These are phyloP conservation scores for Pelomyxa schiedti DNA, from an alignment of 78 protist species.

Conservation along the genomic window DNA sequence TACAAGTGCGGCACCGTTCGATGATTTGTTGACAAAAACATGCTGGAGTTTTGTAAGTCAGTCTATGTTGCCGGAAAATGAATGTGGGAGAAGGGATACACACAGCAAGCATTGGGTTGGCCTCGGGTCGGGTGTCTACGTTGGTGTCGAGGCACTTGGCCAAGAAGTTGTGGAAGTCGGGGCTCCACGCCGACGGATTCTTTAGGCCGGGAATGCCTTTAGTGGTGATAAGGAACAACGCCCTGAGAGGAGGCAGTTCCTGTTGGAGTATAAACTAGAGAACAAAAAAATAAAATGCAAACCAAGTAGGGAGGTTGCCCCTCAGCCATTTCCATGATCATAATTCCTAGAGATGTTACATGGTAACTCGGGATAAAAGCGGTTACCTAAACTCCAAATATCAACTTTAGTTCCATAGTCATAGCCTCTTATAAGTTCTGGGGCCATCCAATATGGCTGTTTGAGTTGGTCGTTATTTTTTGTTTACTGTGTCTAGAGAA, in stretches of 20 bases:
- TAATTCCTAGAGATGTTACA: slow-evolving; percentile 52
- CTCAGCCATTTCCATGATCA: slow-evolving; percentile 33
- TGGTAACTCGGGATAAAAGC: too few relatives aligned
- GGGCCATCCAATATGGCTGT: slow-evolving; percentile 95
- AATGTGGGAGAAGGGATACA: neutral
- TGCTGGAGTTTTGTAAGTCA: slow-evolving; percentile 4
- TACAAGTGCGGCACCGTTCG: slow-evolving; percentile 24
- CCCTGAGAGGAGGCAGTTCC: slow-evolving; percentile 79
- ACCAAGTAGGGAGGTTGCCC: slow-evolving; percentile 49
- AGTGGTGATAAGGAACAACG: slow-evolving; percentile 81
- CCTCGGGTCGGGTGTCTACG: slow-evolving; percentile 40
- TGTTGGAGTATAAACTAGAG: too few relatives aligned
- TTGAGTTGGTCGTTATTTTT: too few relatives aligned
- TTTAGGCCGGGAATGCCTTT: slow-evolving; percentile 73
- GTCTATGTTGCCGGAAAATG: neutral
- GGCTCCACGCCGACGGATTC: slow-evolving; percentile 50
- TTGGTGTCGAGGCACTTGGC: slow-evolving; percentile 57
- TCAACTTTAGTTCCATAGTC: slow-evolving; percentile 79
- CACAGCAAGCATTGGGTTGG: slow-evolving; percentile 8
- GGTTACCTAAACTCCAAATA: slow-evolving; percentile 87
- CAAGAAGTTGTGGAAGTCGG: slow-evolving; percentile 62
- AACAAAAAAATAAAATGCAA: neutral
- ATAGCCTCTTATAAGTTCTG: slow-evolving; percentile 78
- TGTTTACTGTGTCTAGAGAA: too few relatives aligned
- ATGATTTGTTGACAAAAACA: slow-evolving; percentile 30